Evolutionary conservation across 2,329 filamentous ascomycete species (phyloP).

Genomic region (Cladosporium phlei): DNA sequence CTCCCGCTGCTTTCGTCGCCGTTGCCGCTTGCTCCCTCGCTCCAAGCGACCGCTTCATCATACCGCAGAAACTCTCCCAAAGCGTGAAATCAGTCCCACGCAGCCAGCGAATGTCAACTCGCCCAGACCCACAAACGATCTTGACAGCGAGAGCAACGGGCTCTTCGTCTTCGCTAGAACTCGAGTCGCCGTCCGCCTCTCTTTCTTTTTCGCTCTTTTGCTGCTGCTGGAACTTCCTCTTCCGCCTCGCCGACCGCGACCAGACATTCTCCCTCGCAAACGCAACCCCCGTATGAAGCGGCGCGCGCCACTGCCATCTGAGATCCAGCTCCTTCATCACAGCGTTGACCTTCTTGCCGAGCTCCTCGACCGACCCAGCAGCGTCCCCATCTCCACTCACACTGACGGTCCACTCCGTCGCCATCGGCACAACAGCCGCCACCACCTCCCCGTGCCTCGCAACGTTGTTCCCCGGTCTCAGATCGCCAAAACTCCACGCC

Average conservation of each 20-base stretch:
- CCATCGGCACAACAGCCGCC: constrained; percentile 35
- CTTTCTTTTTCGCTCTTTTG: constrained; percentile 16
- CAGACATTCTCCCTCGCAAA: constrained; percentile 69
- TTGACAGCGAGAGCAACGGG: constrained; percentile 38
- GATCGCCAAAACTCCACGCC: constrained; percentile 74
- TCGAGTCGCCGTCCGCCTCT: constrained; percentile 13
- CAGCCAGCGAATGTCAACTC: constrained; percentile 60
- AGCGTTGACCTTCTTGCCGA: constrained; percentile 39
- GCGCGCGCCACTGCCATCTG: constrained; percentile 59
- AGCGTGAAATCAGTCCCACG: constrained; percentile 67
- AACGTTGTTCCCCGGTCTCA: constrained; percentile 54
- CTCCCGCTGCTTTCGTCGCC: neutral
- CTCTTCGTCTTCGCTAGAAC: constrained; percentile 29
- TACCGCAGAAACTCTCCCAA: constrained; percentile 85
- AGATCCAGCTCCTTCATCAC: constrained; percentile 56
- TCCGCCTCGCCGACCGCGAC: constrained; percentile 67
- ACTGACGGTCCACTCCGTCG: constrained; percentile 47
- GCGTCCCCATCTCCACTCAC: constrained; percentile 25
- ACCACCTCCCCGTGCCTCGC: constrained; percentile 28
- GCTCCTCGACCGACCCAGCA: constrained; percentile 25
- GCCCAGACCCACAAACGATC: constrained; percentile 34
- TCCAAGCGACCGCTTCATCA: constrained; percentile 52
- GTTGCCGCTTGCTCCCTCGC: constrained; percentile 5
- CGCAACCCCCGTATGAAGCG: constrained; percentile 54
- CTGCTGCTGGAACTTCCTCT: constrained; percentile 36